Evolutionary conservation across 495 filamentous ascomycete genomes (phyloP), one percentile per base, ranked within the genome.

Genomic region (Penicillium chermesinum): DNA sequence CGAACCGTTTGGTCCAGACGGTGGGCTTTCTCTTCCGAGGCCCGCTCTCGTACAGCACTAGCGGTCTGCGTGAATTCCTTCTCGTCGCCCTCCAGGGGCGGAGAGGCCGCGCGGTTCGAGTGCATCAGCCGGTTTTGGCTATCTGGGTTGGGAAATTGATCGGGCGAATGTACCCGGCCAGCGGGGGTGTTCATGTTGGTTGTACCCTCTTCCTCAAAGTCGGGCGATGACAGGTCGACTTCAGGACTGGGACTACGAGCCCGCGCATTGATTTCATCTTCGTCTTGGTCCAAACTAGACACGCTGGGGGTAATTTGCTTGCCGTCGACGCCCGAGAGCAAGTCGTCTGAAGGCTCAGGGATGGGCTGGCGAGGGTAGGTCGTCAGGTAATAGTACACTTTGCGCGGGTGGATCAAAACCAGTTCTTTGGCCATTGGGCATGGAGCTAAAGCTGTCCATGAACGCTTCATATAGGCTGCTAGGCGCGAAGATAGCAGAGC

Each of bases 21-120:
- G 42, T 42, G 62, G 25, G 78, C 73, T 53, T 74, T 79, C 53
- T 77, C 77, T 52, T 72, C 68, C 6, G 73, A 68, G n/a, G 72
- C 87, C 48, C 87, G 80, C 70, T 86, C 86, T 55, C 89, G 88
- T 65, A 96, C 79, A 36, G 82, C 85, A 58, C 85, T 83, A 7
- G 93, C 93, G 5, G 91, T 96, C 69, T 91, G 89, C 2, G 89
- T 96, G 61, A 98, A 98, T 67, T 97, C 93, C 57, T 85, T 87
- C 71, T 98, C 93, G 53, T 97, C 93, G 53, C 88, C 86, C 71
- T 98, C 93, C 21, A 97, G 78, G 17, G 88, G 89, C 40, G 94
- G 93, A 52, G 86, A 89, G 41, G 80, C 80, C 7, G 83, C 84
- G 45, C 86, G 82, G 46, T 83, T 73, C 30, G 83, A 86, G 59